These are phyloP conservation scores for Phytophthora ohioensis DNA, from an alignment of 352 stramenopile species.

Conservation along the genomic window DNA sequence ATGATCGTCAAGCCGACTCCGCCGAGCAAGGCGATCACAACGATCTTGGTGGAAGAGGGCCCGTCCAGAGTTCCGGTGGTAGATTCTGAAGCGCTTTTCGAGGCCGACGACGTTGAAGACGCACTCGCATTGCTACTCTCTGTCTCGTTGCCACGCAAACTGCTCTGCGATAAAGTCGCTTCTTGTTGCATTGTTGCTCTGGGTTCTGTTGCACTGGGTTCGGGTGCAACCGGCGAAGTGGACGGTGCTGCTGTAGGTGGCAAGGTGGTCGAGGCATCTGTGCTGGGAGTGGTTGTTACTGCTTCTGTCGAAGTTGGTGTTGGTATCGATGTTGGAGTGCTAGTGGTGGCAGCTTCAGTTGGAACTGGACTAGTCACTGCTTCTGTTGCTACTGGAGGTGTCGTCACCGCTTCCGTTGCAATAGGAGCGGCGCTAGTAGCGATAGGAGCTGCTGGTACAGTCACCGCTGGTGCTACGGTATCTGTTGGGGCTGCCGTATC, in stretches of 20 bases:
- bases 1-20: conserved; percentile 34
- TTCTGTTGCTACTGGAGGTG: conserved; percentile 23
- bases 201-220: conserved; percentile 13
- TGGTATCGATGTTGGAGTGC: neutral
- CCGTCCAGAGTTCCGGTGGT: conserved; percentile 22
- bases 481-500: neutral
- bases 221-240: neutral
- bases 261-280: conserved; percentile 7
- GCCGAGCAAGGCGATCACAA: conserved; percentile 32
- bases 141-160: conserved; percentile 5
- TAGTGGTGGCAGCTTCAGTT: conserved; percentile 15
- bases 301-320: conserved; percentile 8
- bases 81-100: conserved; percentile 6
- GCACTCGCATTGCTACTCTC: neutral
- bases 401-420: conserved; percentile 13
- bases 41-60: conserved; percentile 25
- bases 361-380: conserved; percentile 5
- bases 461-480: conserved; percentile 1
- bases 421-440: conserved; percentile 13
- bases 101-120: conserved; percentile 29
- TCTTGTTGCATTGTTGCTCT: neutral
- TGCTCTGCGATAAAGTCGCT: conserved; percentile 14
- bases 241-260: conserved; percentile 15
- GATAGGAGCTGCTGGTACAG: conserved; percentile 2
- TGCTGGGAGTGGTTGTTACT: conserved; percentile 1